Evolutionary conservation across 2,329 filamentous ascomycete species (phyloP).

Genomic region (Sordariomycetes sp.): DNA sequence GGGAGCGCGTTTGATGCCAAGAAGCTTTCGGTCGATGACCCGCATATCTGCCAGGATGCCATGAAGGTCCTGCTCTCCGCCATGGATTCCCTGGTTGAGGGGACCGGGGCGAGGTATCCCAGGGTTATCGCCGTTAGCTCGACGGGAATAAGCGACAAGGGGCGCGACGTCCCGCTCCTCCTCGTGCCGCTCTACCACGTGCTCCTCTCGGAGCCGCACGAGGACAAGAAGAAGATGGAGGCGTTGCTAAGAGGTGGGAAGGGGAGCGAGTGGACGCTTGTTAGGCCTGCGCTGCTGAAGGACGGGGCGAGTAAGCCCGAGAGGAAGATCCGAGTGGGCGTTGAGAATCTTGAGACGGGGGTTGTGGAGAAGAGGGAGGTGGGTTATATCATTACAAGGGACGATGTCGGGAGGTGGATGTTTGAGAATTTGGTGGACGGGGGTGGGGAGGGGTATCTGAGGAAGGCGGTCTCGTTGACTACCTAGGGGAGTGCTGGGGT

Average conservation of each 20-base stretch:
- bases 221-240: slow-evolving; percentile 36
- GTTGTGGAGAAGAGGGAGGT: slow-evolving; percentile 19
- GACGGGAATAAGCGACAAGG: slow-evolving; percentile 22
- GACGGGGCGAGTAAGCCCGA: slow-evolving; percentile 10
- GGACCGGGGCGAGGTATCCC: slow-evolving; percentile 15
- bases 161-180: slow-evolving; percentile 26
- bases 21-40: slow-evolving; percentile 26
- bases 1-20: slow-evolving; percentile 20
- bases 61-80: slow-evolving; percentile 26
- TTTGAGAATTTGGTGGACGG: slow-evolving; percentile 21
- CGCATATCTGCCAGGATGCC: slow-evolving; percentile 31
- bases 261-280: slow-evolving; percentile 20
- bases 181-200: slow-evolving; percentile 28
- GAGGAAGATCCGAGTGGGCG: slow-evolving; percentile 15
- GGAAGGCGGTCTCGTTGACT: slow-evolving; percentile 17
- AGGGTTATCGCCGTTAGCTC: slow-evolving; percentile 20
- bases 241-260: slow-evolving; percentile 10
- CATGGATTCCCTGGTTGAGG: slow-evolving; percentile 12
- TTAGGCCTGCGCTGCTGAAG: slow-evolving; percentile 22
- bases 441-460: slow-evolving; percentile 12
- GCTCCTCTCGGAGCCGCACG: slow-evolving; percentile 25
- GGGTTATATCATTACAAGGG: slow-evolving; percentile 32
- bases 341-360: slow-evolving; percentile 23
- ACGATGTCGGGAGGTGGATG: slow-evolving; percentile 33
- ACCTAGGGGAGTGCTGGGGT: background rate